phyloP scores from a whole-genome alignment of 768 basidiomycete species.

The Jaapia argillacea region DNA sequence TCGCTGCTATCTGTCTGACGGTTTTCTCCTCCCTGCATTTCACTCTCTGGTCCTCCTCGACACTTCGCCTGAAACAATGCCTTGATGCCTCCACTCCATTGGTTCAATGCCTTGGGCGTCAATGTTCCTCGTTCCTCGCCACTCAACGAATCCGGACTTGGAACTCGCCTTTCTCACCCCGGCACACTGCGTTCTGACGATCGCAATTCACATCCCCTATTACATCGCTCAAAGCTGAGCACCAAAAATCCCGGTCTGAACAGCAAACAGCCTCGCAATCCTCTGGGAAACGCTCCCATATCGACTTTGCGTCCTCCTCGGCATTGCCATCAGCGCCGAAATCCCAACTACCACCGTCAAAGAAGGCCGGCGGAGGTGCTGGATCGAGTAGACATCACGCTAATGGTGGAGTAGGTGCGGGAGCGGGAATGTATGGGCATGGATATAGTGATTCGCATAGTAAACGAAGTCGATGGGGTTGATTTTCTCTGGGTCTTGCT shows the following conservation, averaged over 20 bases:
- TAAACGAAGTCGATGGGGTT: conserved; percentile 1
- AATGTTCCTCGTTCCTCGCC: background rate
- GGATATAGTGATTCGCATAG: background rate
- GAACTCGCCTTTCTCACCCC: background rate
- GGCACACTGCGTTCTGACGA: background rate
- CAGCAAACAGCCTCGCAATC: conserved; percentile 26
- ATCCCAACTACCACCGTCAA: background rate
- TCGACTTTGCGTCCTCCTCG: conserved; percentile 28
- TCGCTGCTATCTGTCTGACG: background rate
- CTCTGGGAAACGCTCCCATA: conserved; percentile 28
- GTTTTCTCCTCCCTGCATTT: background rate
- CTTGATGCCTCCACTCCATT: background rate
- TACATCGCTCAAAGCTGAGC: conserved; percentile 20
- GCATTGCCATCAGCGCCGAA: background rate
- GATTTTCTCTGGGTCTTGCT: no score
- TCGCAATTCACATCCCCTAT: conserved; percentile 1
- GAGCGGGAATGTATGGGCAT: background rate
- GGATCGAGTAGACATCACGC: background rate
- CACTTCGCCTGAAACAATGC: background rate
- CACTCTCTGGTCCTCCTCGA: background rate
- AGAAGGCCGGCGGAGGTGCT: background rate
- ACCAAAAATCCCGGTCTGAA: conserved; percentile 31
- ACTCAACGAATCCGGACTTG: background rate
- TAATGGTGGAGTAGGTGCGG: background rate
- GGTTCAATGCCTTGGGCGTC: background rate